Evolutionary conservation across 352 stramenopile species (phyloP), one percentile per base, ranked within the genome.

Genomic region (Phytopythium cucurbitacearum): DNA sequence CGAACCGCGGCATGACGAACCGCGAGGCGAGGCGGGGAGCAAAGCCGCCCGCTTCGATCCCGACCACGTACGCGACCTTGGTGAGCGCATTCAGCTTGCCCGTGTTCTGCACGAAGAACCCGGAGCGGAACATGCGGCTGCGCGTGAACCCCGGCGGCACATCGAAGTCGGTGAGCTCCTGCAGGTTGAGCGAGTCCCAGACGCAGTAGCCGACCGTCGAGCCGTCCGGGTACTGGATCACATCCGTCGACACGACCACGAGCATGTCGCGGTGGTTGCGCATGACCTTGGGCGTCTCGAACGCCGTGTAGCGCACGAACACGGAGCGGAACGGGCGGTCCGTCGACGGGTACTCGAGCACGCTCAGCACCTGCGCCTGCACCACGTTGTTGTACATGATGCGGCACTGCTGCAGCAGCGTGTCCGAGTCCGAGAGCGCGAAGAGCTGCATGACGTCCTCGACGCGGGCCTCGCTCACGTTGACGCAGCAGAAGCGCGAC

Each of bases 371-470:
- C n/a, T 60, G 32, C 1, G 69, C 65, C 36, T 73, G 63, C 56
- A 70, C 60, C 42, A 78, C 57, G 49, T 69, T 75, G 55, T 73
- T 65, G 46, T 75, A 73, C 56, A 78, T 62, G 48, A 78, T 37
- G n/a, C 60, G 59, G 40, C 66, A 75, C 3, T 57, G 57, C 40
- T 66, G 59, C 40, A 70, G 40, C 43, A 78, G 32, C 57, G 48
- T 65, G 46, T 73, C 65, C 5, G 62, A 62, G 21, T 75, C 66
- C 5, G 59, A 61, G 36, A 73, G 58, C 0, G 71, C 42, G 38
- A 73, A 78, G 5, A 78, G 46, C 10, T 62, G 69, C 35, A 75
- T 50, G 13, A 78, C 65, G 33, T 75, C 66, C 40, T 75, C 69
- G 3, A 75, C 69, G 6, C 56, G 62, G 13, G 63, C 65, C n/a